Percentiles rank a stretch among this genome's conserved stretches.
These are phyloP conservation scores for Umbelopsis vinacea DNA, from an alignment of 192 early-diverging fungal genomes.

Conservation along the genomic window DNA sequence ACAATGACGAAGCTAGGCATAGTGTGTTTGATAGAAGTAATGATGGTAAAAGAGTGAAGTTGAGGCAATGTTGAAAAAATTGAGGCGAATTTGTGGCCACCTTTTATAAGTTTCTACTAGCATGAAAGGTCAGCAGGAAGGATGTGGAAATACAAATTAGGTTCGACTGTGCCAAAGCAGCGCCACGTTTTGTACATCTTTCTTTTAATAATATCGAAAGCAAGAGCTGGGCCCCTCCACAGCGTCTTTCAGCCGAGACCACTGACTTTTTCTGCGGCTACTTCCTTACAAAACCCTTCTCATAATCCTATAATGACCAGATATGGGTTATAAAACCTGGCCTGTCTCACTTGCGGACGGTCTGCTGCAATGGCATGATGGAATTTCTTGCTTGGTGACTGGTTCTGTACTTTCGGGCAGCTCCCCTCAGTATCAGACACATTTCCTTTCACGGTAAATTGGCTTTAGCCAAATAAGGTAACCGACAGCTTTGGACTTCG, in stretches of 20 bases:
- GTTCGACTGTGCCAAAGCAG: background rate
- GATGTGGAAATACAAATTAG: constrained; percentile 3
- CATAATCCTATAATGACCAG: background rate
- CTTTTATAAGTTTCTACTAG: constrained; percentile 9
- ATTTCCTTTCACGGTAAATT: background rate
- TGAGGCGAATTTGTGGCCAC: background rate
- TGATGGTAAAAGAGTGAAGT: constrained; percentile 5
- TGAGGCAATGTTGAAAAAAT: background rate
- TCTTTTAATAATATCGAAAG: background rate
- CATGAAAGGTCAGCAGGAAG: constrained; percentile 19
- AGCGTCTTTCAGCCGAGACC: background rate
- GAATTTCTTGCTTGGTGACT: background rate
- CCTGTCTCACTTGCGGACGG: background rate
- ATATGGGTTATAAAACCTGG: background rate
- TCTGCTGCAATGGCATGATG: background rate
- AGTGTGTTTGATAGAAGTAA: background rate
- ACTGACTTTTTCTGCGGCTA: background rate
- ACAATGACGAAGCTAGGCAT: constrained; percentile 27
- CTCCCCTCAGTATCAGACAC: background rate
- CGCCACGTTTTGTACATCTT: background rate
- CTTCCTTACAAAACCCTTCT: background rate
- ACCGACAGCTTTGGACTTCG: no score
- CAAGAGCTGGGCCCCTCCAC: background rate
- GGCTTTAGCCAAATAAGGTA: background rate
- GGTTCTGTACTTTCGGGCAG: background rate